Evolutionary conservation across 129 eudicot genomes (phyloP).

Genomic region (Solidago caesia): DNA sequence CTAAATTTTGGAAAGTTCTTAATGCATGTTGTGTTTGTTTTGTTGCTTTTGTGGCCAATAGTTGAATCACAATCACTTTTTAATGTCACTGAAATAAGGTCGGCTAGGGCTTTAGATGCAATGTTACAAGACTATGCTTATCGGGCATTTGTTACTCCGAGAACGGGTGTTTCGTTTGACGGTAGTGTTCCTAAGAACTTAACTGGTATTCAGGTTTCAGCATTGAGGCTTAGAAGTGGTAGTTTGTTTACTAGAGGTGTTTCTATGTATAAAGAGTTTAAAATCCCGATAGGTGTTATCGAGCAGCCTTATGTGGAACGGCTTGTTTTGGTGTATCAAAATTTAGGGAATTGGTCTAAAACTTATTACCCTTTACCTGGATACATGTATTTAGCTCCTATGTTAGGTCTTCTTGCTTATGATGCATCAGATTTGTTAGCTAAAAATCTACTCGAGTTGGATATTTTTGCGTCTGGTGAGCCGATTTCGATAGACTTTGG

Average conservation of each 20-base stretch:
- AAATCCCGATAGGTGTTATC: slow-evolving; percentile 50
- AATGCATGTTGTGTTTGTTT: slow-evolving; percentile 25
- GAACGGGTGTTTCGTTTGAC: slow-evolving; percentile 58
- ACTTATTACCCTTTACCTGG: slow-evolving; percentile 54
- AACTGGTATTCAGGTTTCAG: slow-evolving; percentile 63
- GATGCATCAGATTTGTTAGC: slow-evolving; percentile 56
- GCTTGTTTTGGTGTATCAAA: slow-evolving; percentile 72
- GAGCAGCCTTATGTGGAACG: slow-evolving; percentile 64
- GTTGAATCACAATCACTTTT: slow-evolving; percentile 38
- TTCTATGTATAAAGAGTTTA: slow-evolving; percentile 51
- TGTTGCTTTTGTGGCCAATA: slow-evolving; percentile 23
- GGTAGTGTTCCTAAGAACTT: slow-evolving; percentile 61
- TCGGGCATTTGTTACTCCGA: slow-evolving; percentile 45
- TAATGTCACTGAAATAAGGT: slow-evolving; percentile 4
- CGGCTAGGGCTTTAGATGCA: slow-evolving; percentile 54
- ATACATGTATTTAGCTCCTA: slow-evolving; percentile 60
- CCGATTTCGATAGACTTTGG: slow-evolving; percentile 55
- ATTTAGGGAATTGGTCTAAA: slow-evolving; percentile 65
- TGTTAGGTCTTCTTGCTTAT: slow-evolving; percentile 78
- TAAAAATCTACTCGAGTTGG: slow-evolving; percentile 40
- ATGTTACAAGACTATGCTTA: slow-evolving; percentile 71
- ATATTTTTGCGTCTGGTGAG: slow-evolving; percentile 45
- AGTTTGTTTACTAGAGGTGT: slow-evolving; percentile 61
- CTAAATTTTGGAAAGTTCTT: slow-evolving; percentile 29
- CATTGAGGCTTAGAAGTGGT: slow-evolving; percentile 76